A percentile compares a stretch with the other conserved stretches of the same genome.
Evolutionary conservation across 495 filamentous ascomycete genomes (phyloP).

Genomic region (Entonaema liquescens): DNA sequence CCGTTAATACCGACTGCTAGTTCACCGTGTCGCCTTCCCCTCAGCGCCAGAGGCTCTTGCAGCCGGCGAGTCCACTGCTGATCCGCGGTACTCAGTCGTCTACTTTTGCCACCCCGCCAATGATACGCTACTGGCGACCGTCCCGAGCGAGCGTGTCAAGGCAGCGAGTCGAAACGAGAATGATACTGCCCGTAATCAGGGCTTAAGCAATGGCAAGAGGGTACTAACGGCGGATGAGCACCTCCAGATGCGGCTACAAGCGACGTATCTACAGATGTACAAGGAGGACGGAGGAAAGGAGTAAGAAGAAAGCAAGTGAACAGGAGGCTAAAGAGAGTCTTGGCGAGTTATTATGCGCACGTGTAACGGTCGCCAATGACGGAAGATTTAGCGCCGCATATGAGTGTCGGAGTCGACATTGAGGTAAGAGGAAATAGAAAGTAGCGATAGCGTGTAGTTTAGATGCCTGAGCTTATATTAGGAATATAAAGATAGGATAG

Average conservation of each 20-base stretch:
- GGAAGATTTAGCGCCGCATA: not conserved
- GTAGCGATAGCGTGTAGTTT: too few species aligned
- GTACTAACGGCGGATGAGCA: slow-evolving; percentile 86
- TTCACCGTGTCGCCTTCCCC: slow-evolving; percentile 89
- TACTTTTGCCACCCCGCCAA: slow-evolving; percentile 92
- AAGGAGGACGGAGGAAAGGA: slow-evolving; percentile 44
- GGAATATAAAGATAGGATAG: too few species aligned
- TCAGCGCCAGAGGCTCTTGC: slow-evolving; percentile 1
- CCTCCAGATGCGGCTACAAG: slow-evolving; percentile 74
- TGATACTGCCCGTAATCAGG: slow-evolving; percentile 36
- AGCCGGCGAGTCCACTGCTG: slow-evolving; percentile 60
- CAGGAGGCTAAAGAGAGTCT: not conserved
- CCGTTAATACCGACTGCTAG: slow-evolving; percentile 75
- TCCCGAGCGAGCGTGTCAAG: slow-evolving; percentile 71
- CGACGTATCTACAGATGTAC: slow-evolving; percentile 71
- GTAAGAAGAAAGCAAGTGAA: not conserved
- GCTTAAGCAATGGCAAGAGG: slow-evolving; percentile 44
- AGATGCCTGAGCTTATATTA: too few species aligned
- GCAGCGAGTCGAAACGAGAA: slow-evolving; percentile 32
- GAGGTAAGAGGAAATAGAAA: too few species aligned
- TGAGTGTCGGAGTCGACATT: too few species aligned
- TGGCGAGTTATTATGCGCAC: not conserved
- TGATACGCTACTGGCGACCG: slow-evolving; percentile 70
- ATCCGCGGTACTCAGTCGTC: slow-evolving; percentile 79
- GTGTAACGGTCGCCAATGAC: not conserved